Evolutionary conservation across 495 filamentous ascomycete species (phyloP).

Genomic region (Monascus purpureus): DNA sequence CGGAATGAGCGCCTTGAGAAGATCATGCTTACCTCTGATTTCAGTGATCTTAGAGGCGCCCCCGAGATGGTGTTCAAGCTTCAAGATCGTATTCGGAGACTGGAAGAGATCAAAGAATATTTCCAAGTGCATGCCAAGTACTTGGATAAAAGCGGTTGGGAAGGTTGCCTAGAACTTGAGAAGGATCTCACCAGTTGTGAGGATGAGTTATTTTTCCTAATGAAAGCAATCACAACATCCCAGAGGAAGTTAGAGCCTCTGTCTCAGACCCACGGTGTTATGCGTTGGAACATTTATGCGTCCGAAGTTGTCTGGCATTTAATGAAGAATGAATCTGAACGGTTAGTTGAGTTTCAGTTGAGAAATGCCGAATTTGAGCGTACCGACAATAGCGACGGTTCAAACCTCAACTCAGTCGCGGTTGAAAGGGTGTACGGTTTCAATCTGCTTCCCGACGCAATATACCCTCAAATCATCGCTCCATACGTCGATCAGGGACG

Average conservation of each 20-base stretch:
- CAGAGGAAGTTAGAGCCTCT: conserved; percentile 65
- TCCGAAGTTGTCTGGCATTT: conserved; percentile 96
- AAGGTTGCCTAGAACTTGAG: conserved; percentile 73
- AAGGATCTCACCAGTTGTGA: conserved; percentile 79
- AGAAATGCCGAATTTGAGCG: conserved; percentile 81
- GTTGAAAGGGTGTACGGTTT: conserved; percentile 71
- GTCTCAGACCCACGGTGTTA: conserved; percentile 55
- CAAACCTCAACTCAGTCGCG: conserved; percentile 83
- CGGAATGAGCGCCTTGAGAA: conserved; percentile 86
- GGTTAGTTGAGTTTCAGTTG: conserved; percentile 87
- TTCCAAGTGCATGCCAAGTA: conserved; percentile 87
- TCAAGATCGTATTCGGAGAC: conserved; percentile 80
- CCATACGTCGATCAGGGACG: conserved; percentile 63
- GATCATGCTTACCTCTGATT: conserved; percentile 99
- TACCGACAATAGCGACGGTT: conserved; percentile 91
- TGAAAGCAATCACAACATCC: conserved; percentile 97
- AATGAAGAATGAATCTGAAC: conserved; percentile 69
- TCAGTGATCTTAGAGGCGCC: conserved; percentile 87
- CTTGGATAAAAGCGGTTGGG: conserved; percentile 81
- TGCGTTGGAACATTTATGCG: conserved; percentile 82
- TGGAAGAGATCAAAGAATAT: conserved; percentile 92
- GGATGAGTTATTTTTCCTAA: conserved; percentile 98
- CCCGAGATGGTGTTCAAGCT: conserved; percentile 87
- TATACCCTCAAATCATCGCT: conserved; percentile 90
- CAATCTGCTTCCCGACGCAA: conserved; percentile 77